Evolutionary conservation across 2,329 filamentous ascomycete genomes (phyloP).

Genomic region (Sporothrix globosa): DNA sequence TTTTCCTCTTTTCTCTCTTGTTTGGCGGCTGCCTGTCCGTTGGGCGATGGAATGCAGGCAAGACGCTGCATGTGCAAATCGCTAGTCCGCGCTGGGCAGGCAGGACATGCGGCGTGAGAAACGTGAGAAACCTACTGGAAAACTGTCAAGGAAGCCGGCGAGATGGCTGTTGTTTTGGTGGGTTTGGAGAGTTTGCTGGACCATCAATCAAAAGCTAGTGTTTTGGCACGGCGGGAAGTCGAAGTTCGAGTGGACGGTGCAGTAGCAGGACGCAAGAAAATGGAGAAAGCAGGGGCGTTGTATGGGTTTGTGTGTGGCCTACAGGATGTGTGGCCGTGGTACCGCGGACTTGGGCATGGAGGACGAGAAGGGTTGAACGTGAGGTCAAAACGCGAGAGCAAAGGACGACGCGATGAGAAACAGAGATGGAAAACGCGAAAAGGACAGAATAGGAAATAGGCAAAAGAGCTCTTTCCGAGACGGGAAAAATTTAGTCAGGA

Average conservation of each 20-base stretch:
- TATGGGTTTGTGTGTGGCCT: not conserved
- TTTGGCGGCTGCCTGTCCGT: conserved; percentile 29
- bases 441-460: conserved; percentile 18
- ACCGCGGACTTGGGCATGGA: conserved; percentile 1
- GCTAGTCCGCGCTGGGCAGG: not conserved
- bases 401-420: conserved; percentile 24
- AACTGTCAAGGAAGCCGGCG: conserved; percentile 8
- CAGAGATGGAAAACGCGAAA: conserved; percentile 14
- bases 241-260: conserved; percentile 23
- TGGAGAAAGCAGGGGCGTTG: conserved; percentile 33
- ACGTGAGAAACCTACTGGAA: not conserved
- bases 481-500: not conserved
- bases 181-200: not conserved
- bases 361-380: not conserved
- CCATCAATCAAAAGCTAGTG: not conserved
- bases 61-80: conserved; percentile 9
- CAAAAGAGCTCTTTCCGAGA: conserved; percentile 20
- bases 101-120: conserved; percentile 9
- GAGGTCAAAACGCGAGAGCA: conserved; percentile 14
- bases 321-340: not conserved
- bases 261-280: conserved; percentile 35
- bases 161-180: not conserved
- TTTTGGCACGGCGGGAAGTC: conserved; percentile 16
- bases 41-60: conserved; percentile 7
- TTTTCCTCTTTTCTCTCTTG: not conserved